Conservation (phyloP, 2,329 filamentous ascomycete genomes). For the Cordyceps farinosa region DNA sequence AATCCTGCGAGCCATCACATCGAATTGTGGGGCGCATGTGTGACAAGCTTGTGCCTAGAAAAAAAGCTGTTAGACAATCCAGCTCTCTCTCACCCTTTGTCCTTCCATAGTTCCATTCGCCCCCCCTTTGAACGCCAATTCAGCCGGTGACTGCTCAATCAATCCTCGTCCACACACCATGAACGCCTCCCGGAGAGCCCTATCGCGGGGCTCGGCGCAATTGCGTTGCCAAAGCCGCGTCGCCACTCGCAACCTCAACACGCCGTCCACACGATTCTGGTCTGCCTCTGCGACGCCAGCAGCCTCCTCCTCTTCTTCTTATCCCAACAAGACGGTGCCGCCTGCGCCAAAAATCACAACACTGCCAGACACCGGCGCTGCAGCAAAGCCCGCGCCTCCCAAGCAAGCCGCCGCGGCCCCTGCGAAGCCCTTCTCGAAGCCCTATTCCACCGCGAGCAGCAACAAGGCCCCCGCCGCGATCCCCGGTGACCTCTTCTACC, state of each 20-base stretch:
- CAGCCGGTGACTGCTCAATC: neutral
- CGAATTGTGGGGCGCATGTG: neutral
- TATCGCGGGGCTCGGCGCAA: constrained; percentile 2
- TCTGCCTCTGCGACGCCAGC: neutral
- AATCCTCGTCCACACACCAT: neutral
- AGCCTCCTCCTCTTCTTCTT: neutral
- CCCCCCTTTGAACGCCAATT: neutral
- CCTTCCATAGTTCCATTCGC: neutral
- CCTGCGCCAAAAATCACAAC: neutral
- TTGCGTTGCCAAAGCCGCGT: constrained; percentile 2
- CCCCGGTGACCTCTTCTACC: constrained; percentile 13
- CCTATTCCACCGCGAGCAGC: neutral
- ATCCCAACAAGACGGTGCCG: neutral
- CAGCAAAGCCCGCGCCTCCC: neutral
- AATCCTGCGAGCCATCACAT: neutral
- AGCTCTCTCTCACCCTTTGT: neutral
- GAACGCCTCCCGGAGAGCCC: constrained; percentile 10
- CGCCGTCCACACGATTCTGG: neutral
- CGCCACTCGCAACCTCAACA: neutral
- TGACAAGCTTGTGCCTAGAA: neutral
- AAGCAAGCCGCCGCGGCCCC: constrained; percentile 1
- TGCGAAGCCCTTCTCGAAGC: constrained; percentile 8
- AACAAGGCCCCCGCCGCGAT: neutral
- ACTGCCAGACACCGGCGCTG: neutral
- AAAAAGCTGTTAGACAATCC: neutral